Base-by-base conservation (phyloP, 2,329 filamentous ascomycete species). In the Lasiodiplodia hormozganensis region DNA sequence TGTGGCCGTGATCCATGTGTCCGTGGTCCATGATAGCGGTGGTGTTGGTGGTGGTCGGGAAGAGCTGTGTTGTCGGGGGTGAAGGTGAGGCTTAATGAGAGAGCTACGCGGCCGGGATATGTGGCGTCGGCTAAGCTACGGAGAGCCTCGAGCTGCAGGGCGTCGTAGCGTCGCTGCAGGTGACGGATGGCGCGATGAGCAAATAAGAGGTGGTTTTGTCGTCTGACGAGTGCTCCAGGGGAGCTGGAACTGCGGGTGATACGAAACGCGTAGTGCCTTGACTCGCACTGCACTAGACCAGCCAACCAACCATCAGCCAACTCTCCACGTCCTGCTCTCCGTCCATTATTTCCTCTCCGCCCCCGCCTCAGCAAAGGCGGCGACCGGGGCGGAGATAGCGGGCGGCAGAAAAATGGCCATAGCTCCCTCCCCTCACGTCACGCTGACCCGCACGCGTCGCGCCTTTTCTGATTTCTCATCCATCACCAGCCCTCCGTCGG, bases 1-100 rank as follows among this genome's bases (percentile, higher is more conserved):
- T 80, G 31, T 73, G 72, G 18, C 70, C 69, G 69, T 76, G 74
- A 54, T 73, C 74, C 74, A 75, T 76, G 52, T 56, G 53, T 56
- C 53, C 53, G 53, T 56, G 53, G 28, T 56, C 53, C 53, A 57
- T 57, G 54, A 23, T 23, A 21, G 7, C 23, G 28, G 40, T 31
- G 60, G 49, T 40, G 62, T 57, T 18, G 65, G 51, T 34, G 65
- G 47, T 49, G 23, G 49, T 23, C 47, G 60, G 31, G 47, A 38
- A 49, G 43, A 36, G 58, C 40, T 51, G 40, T 62, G 58, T 18
- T 31, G 25, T 51, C 58, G 36, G 38, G 11, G 57, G 38, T 16
- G 57, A 6, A 28, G 43, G 25, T 23, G 57, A 60, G 57, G 57
- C 23, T 21, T 31, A 23, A n/a, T 12, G 57, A 16, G 14, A 16